phyloP scores from a whole-genome alignment of 176 grass and related monocot genomes.

The Lolium multiflorum region DNA sequence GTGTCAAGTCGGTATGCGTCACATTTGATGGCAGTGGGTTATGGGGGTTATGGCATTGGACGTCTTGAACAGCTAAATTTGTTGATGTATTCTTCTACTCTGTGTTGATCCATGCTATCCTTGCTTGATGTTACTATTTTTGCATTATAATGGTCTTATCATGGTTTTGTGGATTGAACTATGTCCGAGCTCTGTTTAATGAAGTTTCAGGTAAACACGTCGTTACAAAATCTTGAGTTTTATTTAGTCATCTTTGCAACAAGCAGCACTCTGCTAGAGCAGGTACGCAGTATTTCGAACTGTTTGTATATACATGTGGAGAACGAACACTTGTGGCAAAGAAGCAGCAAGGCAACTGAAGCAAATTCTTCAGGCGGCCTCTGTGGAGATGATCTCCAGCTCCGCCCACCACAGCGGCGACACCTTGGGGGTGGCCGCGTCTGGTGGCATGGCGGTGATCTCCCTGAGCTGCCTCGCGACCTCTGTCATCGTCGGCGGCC shows the following conservation, averaged over 20 bases:
- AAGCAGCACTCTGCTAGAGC: background rate
- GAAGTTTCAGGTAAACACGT: background rate
- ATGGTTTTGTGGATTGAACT: no score
- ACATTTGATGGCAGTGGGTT: no score
- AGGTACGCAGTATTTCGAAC: background rate
- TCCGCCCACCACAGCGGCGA: conserved; percentile 96
- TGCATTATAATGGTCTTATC: no score
- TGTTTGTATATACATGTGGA: conserved; percentile 3
- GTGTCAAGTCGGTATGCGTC: no score
- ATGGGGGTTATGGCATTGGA: no score
- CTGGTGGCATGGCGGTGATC: conserved; percentile 73
- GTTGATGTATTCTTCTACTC: no score
- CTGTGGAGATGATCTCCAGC: conserved; percentile 79
- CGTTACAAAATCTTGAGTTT: background rate
- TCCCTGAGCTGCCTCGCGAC: no score
- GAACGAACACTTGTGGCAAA: background rate
- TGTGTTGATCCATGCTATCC: no score
- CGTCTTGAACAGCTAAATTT: no score
- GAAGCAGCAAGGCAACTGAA: background rate
- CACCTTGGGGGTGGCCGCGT: conserved; percentile 68
- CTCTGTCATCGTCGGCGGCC: no score
- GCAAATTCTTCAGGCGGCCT: conserved; percentile 41
- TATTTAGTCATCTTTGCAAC: background rate
- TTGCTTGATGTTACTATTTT: no score
- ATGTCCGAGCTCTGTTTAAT: no score